Evolutionary conservation across 2,329 filamentous ascomycete species (phyloP).

Genomic region (Leptodontidium sp.): DNA sequence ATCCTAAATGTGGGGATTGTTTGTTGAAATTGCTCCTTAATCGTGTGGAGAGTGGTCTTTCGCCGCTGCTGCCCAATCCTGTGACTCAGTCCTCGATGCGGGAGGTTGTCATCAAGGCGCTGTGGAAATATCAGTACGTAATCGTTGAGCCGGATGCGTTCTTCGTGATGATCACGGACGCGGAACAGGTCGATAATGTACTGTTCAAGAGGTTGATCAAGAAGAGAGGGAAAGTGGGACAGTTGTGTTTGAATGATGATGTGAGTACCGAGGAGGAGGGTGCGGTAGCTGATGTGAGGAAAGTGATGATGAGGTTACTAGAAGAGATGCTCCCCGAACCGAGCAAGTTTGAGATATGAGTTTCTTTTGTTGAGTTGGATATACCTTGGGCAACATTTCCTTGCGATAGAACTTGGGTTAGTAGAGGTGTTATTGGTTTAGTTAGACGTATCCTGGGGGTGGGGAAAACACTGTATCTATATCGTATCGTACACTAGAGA

Average conservation of each 20-base stretch:
- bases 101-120: constrained; percentile 49
- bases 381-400: neutral
- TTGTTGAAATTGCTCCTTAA: constrained; percentile 52
- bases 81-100: constrained; percentile 46
- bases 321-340: constrained; percentile 43
- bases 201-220: constrained; percentile 50
- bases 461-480: neutral
- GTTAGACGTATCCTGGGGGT: neutral
- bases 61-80: constrained; percentile 49
- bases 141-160: constrained; percentile 52
- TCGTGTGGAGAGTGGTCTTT: constrained; percentile 47
- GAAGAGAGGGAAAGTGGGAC: constrained; percentile 47
- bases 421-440: neutral
- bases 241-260: constrained; percentile 55
- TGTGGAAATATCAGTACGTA: constrained; percentile 53
- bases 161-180: constrained; percentile 55
- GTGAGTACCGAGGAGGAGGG: constrained; percentile 49
- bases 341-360: constrained; percentile 30
- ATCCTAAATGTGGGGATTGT: constrained; percentile 53
- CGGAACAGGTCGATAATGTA: constrained; percentile 51
- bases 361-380: neutral
- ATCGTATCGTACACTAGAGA: neutral
- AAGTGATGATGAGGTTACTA: constrained; percentile 50
- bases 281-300: constrained; percentile 47
- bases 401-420: too few species aligned